Evolutionary conservation across 352 stramenopile species (phyloP), one percentile per base, ranked within the genome.

Genomic region (Peronospora tabacina): DNA sequence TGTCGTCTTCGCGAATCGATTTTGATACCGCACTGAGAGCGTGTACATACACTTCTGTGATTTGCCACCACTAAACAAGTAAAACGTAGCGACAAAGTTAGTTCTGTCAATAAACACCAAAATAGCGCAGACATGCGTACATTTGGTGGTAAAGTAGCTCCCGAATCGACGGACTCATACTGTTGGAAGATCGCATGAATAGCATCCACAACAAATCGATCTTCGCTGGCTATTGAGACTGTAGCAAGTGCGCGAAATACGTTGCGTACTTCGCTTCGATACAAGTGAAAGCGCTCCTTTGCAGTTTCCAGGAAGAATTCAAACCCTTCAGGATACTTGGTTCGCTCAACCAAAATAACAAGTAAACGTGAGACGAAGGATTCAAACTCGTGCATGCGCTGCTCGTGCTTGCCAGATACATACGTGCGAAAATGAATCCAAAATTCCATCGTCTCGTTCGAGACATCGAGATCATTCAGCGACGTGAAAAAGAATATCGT

Each of bases 31-130:
- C 80, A 58, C 77, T 90, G 34, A 90, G 63, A 29, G 80, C 77
- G 22, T 90, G 80, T 7, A 90, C 77, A 47, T 87, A 89, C n/a
- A 90, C 80, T 60, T 90, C 80, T 1, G 74, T 86, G 39, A 64
- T 70, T 34, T 68, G 65, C 77, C 77, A 90, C 80, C 77, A 90
- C 70, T 82, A 24, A n/a, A 47, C 5, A 41, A 22, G 13, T 36
- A 15, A 16, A 46, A 33, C n/a, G 10, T 30, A 17, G 45, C 13
- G 47, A 29, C 15, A 19, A 19, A 33, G 34, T 64, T 45, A 69
- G 50, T 38, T 40, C 7, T 45, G 3, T 7, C 17, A 17, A 17
- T 20, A 53, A 51, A 28, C 22, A n/a, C 24, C 37, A 3, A 15
- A 39, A n/a, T 40, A 22, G 36, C 28, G 40, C 35, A 41, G 44